A percentile compares a stretch with the other conserved stretches of the same genome.
phyloP scores from a whole-genome alignment of 2,329 filamentous ascomycete species.

The Penicillium brevicompactum region DNA sequence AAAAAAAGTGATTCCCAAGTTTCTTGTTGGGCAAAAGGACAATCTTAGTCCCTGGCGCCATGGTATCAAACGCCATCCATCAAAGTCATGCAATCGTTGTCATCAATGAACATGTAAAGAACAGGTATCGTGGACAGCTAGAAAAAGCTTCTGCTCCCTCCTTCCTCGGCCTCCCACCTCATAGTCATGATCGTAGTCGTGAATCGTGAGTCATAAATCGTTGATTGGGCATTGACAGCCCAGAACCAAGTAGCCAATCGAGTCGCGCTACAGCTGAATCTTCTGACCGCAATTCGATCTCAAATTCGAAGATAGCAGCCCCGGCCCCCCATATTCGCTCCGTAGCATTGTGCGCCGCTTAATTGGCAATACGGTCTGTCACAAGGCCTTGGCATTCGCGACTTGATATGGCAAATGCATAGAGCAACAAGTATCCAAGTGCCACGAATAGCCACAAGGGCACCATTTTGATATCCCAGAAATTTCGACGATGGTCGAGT shows the following conservation, averaged over 20 bases:
- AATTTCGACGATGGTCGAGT: background rate
- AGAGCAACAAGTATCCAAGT: constrained; percentile 37
- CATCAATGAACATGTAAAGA: constrained; percentile 10
- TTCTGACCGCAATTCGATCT: background rate
- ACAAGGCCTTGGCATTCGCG: constrained; percentile 13
- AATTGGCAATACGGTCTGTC: constrained; percentile 22
- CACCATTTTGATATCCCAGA: constrained; percentile 24
- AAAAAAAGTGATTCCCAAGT: constrained; percentile 5
- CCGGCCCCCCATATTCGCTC: background rate
- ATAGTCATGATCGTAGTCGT: background rate
- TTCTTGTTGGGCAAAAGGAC: background rate
- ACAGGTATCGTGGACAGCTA: background rate
- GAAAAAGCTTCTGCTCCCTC: background rate
- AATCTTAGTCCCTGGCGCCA: background rate
- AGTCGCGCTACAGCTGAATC: background rate
- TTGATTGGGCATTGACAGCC: background rate
- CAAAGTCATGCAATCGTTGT: constrained; percentile 10
- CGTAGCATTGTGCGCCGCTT: constrained; percentile 10
- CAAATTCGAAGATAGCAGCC: background rate
- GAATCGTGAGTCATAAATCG: constrained; percentile 2
- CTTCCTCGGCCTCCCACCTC: background rate
- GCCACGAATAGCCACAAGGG: constrained; percentile 38
- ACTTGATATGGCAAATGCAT: constrained; percentile 35
- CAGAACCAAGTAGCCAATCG: background rate
- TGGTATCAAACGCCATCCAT: constrained; percentile 6